Evolutionary conservation across 2,329 filamentous ascomycete species (phyloP), one percentile per base, ranked within the genome.

Genomic region (Hymenoscyphus fraxineus): DNA sequence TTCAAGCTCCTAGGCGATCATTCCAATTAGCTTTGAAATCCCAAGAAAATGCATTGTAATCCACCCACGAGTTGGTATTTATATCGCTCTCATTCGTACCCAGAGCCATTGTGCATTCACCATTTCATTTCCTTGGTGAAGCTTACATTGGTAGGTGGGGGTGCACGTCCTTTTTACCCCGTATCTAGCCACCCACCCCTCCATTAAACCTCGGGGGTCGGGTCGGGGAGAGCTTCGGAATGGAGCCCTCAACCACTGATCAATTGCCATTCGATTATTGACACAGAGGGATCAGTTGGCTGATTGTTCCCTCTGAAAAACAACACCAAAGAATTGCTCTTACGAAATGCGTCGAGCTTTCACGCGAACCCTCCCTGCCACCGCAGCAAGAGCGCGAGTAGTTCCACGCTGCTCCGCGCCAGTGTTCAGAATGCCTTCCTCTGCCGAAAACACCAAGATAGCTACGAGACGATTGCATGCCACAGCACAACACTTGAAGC

Each of bases 401-500:
- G 54, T 35, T 38, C 60, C 22, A 39, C 67, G 67, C 47, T 64
- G 61, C n/a, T 72, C 73, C 59, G 59, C 68, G 63, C 67, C 64
- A 62, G 58, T 68, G 44, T 69, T 73, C 67, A 70, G 62, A 68
- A 72, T 73, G 70, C 63, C 73, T 39, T 68, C 71, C 58, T 58
- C 68, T 19, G 58, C 66, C 41, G 61, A 70, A 32, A 64, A 60
- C 40, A 72, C 71, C 22, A 72, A 73, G 64, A 70, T 68, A 32
- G 81, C 83, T 65, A 76, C 79, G 61, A 79, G 84, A 73, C 80
- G 84, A 73, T 77, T 88, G 69, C 83, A 86, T 71, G 83, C 82
- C 69, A 86, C 85, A 39, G 80, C 82, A 12, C 80, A 80, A 71
- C 82, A 86, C 69, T 79, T 87, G 57, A 80, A 80, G 70, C 80